A percentile compares a stretch with the other conserved stretches of the same genome.
These are phyloP conservation scores for Saccharum officinarum DNA, from an alignment of 176 grass and related monocot species.

Conservation along the genomic window DNA sequence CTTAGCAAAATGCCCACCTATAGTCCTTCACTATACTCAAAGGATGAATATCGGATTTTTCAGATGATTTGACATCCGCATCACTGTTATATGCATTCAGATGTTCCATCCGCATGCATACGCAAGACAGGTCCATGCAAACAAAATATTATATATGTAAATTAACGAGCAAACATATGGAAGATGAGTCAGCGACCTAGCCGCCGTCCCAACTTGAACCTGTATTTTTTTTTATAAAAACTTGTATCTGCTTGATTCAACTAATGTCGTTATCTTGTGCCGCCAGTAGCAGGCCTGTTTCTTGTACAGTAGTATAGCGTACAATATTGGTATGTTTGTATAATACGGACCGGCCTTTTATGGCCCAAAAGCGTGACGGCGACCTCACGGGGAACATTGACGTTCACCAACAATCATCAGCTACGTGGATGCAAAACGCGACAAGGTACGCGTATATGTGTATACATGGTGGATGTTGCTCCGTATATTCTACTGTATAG, in stretches of 20 bases:
- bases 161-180: background rate
- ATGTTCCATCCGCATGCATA: background rate
- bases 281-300: background rate
- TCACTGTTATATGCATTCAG: background rate
- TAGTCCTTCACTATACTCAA: no score
- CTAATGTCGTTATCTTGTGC: background rate
- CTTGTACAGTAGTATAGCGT: background rate
- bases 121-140: background rate
- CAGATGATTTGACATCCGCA: no score
- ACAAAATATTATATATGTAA: background rate
- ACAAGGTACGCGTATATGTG: no score
- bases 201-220: background rate
- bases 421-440: no score
- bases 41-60: no score
- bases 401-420: no score
- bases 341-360: background rate
- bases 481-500: no score
- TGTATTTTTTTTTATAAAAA: background rate
- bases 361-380: background rate
- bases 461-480: no score
- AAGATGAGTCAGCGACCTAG: background rate
- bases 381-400: background rate
- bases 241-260: background rate
- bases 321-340: slow-evolving; percentile 14
- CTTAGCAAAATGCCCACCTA: no score